phyloP scores from a whole-genome alignment of 805 yeast genomes.

The Ogataea philodendri region DNA sequence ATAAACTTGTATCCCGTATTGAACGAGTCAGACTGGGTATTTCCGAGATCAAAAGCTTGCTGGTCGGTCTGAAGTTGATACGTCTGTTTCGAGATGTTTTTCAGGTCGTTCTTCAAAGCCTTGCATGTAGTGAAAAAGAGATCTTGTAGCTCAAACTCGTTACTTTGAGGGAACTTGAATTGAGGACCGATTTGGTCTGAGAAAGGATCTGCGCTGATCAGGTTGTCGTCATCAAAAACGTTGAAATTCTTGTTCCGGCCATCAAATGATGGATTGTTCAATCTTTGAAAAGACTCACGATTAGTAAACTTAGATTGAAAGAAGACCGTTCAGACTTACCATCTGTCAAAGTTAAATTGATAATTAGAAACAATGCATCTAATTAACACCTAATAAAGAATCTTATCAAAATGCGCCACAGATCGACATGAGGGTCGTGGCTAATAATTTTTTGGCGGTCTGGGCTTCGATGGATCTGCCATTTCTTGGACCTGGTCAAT shows the following conservation, averaged over 20 bases:
- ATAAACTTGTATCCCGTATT: background rate
- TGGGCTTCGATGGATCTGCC: too few species aligned
- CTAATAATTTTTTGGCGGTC: background rate
- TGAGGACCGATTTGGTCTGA: background rate
- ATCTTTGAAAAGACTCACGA: conserved; percentile 3
- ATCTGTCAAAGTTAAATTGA: too few species aligned
- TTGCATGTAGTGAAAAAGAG: conserved; percentile 4
- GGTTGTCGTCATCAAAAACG: background rate
- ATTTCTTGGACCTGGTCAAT: background rate
- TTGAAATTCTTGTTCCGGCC: background rate
- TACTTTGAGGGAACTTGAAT: background rate
- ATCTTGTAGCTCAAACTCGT: conserved; percentile 5
- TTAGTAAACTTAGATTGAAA: too few species aligned
- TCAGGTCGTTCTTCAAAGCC: background rate
- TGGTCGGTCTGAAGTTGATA: conserved; percentile 5
- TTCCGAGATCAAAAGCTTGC: background rate
- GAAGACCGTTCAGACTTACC: background rate
- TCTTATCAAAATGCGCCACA: conserved; percentile 7
- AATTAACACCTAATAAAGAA: conserved; percentile 7
- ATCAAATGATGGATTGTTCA: conserved; percentile 5
- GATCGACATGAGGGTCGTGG: too few species aligned
- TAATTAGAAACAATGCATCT: too few species aligned
- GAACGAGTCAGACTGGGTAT: background rate
- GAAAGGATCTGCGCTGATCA: conserved; percentile 3
- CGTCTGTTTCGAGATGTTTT: conserved; percentile 1